These are phyloP conservation scores for Phyllostachys edulis DNA, from an alignment of 176 grass and related monocot species.

Conservation along the genomic window DNA sequence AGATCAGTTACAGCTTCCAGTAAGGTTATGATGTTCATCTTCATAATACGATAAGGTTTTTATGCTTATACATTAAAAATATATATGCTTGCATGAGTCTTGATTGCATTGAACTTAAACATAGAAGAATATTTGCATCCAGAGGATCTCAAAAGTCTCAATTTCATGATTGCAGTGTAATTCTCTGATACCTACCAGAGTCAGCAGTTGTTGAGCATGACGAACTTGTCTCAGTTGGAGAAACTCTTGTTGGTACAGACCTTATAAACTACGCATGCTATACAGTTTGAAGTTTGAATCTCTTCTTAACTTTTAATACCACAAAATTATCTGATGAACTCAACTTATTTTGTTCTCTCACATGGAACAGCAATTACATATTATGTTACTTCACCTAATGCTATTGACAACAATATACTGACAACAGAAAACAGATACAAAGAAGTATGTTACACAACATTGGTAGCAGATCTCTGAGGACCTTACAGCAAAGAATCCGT, in stretches of 20 bases:
- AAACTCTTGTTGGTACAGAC: constrained; percentile 3
- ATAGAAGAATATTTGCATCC: constrained; percentile 9
- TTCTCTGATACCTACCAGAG: neutral
- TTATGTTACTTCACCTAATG: constrained; percentile 16
- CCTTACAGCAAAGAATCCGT: constrained; percentile 78
- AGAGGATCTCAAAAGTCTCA: constrained; percentile 1
- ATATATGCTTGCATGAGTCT: neutral
- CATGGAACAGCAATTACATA: constrained; percentile 15
- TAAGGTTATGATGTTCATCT: constrained; percentile 27
- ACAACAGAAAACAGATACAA: constrained; percentile 25
- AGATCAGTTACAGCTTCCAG: constrained; percentile 21
- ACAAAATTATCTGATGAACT: constrained; percentile 9
- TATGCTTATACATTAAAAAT: neutral
- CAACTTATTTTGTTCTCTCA: constrained; percentile 15
- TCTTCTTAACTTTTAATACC: constrained; percentile 14
- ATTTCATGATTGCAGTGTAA: neutral
- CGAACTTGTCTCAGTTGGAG: constrained; percentile 7
- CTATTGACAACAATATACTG: constrained; percentile 35
- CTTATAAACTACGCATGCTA: neutral
- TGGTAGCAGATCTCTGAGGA: constrained; percentile 8
- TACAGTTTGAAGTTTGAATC: constrained; percentile 17
- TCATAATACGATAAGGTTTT: neutral
- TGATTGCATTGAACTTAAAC: constrained; percentile 22
- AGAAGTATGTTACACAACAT: neutral
- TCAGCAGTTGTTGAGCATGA: neutral